phyloP scores from a whole-genome alignment of 441 rosid species.

The Adansonia madagascariensis region DNA sequence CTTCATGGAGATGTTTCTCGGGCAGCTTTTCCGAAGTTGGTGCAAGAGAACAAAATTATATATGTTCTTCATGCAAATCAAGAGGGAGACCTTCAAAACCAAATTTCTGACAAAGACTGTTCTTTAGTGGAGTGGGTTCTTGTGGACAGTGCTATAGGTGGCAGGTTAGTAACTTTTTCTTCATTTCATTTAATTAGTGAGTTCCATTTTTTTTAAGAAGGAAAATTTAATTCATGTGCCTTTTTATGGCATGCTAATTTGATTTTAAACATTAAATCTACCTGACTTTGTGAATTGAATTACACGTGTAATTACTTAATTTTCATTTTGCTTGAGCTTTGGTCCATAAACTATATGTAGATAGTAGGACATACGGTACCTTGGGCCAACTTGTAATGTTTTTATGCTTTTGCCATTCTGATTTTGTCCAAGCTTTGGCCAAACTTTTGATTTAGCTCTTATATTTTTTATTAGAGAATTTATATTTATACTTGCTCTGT shows the following conservation, averaged over 20 bases:
- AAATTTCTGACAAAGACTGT: constrained; percentile 62
- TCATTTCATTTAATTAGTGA: constrained; percentile 10
- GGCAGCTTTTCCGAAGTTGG: constrained; percentile 56
- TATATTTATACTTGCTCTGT: background rate
- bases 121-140: constrained; percentile 82
- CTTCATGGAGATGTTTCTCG: constrained; percentile 79
- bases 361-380: background rate
- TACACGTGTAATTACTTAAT: background rate
- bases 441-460: background rate
- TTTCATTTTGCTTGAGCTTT: background rate
- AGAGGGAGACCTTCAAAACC: constrained; percentile 68
- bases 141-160: constrained; percentile 83
- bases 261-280: background rate
- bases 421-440: constrained; percentile 8
- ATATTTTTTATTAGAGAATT: background rate
- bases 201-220: background rate
- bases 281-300: background rate
- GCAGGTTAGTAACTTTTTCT: constrained; percentile 51
- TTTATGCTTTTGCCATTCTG: background rate
- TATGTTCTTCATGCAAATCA: constrained; percentile 77
- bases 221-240: background rate
- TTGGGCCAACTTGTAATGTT: background rate
- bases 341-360: background rate
- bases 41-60: constrained; percentile 49
- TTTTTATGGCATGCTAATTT: background rate